These are phyloP conservation scores for Fusarium subtropicale DNA, from an alignment of 2,329 filamentous ascomycete species.

Conservation along the genomic window DNA sequence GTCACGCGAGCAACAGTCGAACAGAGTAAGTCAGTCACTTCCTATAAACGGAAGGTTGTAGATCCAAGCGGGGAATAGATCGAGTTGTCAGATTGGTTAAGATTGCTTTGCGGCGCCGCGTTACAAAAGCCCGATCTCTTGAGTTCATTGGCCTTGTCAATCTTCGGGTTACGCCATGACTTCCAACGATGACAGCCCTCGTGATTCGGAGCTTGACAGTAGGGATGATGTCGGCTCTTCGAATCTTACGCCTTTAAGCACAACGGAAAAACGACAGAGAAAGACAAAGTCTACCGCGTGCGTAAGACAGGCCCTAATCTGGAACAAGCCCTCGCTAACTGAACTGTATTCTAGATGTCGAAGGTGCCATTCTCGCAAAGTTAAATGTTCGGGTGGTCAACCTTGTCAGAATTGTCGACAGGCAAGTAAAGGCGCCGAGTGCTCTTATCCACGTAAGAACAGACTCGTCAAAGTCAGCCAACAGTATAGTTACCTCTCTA, in stretches of 20 bases:
- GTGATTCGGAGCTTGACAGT: conserved; percentile 36
- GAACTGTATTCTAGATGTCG: conserved; percentile 41
- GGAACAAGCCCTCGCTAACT: not conserved
- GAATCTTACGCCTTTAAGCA: conserved; percentile 17
- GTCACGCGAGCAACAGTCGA: conserved; percentile 30
- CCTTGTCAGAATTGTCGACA: conserved; percentile 51
- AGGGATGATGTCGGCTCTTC: conserved; percentile 36
- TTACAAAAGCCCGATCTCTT: not conserved
- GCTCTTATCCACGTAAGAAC: conserved; percentile 51
- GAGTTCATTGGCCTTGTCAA: not conserved
- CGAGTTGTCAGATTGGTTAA: conserved; percentile 15
- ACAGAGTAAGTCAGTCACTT: not conserved
- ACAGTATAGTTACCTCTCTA: conserved; percentile 45
- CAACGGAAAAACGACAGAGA: conserved; percentile 28
- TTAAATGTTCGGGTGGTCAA: conserved; percentile 51
- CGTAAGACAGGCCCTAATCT: not conserved
- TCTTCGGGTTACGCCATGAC: conserved; percentile 22
- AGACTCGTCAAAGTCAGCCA: conserved; percentile 51
- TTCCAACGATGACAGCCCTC: conserved; percentile 19
- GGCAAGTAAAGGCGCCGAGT: conserved; percentile 48
- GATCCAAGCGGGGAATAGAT: conserved; percentile 32
- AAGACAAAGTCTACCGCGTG: conserved; percentile 47
- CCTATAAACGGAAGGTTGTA: not conserved
- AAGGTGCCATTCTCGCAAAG: conserved; percentile 51
- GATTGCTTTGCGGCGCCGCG: not conserved